phyloP scores from a whole-genome alignment of 2,329 filamentous ascomycete species.

The Penicillium sp. region DNA sequence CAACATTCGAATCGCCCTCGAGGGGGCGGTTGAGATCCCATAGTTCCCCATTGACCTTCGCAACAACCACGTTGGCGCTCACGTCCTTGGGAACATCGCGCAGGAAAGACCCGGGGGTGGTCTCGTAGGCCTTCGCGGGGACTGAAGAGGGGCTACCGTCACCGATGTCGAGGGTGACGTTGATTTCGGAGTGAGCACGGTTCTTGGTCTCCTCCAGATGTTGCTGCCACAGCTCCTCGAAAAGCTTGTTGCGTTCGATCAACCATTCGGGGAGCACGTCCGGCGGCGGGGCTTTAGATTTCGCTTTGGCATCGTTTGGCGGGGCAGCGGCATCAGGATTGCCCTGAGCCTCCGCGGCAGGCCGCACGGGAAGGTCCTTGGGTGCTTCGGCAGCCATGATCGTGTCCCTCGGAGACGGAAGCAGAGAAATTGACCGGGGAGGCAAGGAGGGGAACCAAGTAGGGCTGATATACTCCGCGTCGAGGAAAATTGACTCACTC shows the following conservation, averaged over 20 bases:
- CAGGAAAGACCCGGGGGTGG: conserved; percentile 76
- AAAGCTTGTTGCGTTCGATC: conserved; percentile 77
- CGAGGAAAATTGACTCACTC: conserved; percentile 24
- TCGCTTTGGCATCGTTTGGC: conserved; percentile 32
- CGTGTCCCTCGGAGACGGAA: conserved; percentile 13
- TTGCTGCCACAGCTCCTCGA: conserved; percentile 82
- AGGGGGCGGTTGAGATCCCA: conserved; percentile 93
- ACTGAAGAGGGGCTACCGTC: conserved; percentile 41
- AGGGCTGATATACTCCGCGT: conserved; percentile 9
- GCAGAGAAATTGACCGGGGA: conserved; percentile 24
- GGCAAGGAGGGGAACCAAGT: conserved; percentile 12
- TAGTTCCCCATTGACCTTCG: conserved; percentile 76
- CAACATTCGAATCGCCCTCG: conserved; percentile 80
- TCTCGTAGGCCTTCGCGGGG: conserved; percentile 80
- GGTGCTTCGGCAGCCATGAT: conserved; percentile 36
- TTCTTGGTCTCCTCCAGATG: conserved; percentile 71
- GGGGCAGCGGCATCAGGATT: conserved; percentile 31
- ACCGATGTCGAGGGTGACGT: conserved; percentile 48
- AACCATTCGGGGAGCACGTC: conserved; percentile 68
- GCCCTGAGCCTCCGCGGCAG: conserved; percentile 31
- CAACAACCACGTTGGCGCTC: conserved; percentile 79
- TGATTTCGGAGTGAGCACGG: conserved; percentile 47
- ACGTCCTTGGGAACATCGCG: conserved; percentile 78
- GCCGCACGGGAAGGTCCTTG: conserved; percentile 38
- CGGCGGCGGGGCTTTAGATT: conserved; percentile 24